Percentiles rank a stretch among this genome's conserved stretches.
Evolutionary conservation across 2,329 filamentous ascomycete genomes (phyloP).

Genomic region (Didymella pinodella): DNA sequence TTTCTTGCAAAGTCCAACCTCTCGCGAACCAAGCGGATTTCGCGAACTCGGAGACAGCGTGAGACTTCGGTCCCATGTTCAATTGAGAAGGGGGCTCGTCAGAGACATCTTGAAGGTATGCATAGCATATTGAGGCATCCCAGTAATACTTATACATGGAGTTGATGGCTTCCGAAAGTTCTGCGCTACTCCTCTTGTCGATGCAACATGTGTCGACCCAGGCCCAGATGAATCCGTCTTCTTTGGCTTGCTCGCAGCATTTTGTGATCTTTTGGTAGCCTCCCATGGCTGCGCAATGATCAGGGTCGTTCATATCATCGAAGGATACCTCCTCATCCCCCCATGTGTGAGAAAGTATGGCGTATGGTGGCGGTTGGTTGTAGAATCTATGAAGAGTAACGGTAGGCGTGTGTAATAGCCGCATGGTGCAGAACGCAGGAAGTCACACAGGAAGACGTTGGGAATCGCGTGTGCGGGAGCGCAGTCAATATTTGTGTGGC

Average conservation of each 20-base stretch:
- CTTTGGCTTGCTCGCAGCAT: not conserved
- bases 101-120: not conserved
- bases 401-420: not conserved
- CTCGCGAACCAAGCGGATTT: too few relatives aligned
- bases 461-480: too few relatives aligned
- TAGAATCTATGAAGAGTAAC: not conserved
- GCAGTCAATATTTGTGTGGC: too few relatives aligned
- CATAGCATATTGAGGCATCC: not conserved
- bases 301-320: not conserved
- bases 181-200: constrained; percentile 8
- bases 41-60: too few relatives aligned
- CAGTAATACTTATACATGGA: constrained; percentile 8
- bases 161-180: constrained; percentile 7
- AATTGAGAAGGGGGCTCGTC: too few relatives aligned
- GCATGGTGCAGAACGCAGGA: not conserved
- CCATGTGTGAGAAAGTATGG: not conserved
- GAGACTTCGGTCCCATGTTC: too few relatives aligned
- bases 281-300: not conserved
- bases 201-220: constrained; percentile 10
- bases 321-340: not conserved
- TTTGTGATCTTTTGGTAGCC: not conserved
- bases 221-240: not conserved
- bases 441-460: too few relatives aligned
- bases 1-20: too few relatives aligned
- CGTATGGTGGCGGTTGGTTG: not conserved